These are phyloP conservation scores for Paralagenidium karlingii DNA, from an alignment of 352 stramenopile species.

Conservation along the genomic window DNA sequence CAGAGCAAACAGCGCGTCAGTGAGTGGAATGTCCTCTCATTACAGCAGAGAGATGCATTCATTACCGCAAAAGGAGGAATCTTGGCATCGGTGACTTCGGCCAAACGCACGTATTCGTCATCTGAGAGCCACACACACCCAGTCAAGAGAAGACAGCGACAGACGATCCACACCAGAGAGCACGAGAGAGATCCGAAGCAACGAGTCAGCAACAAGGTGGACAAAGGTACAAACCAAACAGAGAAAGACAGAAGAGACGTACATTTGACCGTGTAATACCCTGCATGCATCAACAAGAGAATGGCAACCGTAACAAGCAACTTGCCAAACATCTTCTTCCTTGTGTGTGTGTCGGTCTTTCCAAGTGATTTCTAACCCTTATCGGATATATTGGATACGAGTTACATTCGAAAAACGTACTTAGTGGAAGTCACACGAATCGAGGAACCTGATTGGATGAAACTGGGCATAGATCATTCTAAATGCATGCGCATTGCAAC, in stretches of 20 bases:
- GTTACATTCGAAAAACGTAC: no score
- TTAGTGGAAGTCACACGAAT: no score
- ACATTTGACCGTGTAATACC: slow-evolving; percentile 79
- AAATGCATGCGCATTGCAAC: no score
- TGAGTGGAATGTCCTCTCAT: not conserved
- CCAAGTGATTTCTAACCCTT: no score
- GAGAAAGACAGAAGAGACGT: slow-evolving; percentile 4
- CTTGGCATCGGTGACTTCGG: slow-evolving; percentile 54
- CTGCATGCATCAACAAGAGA: slow-evolving; percentile 55
- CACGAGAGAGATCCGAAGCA: not conserved
- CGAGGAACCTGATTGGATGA: no score
- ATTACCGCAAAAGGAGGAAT: slow-evolving; percentile 46
- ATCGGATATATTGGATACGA: no score
- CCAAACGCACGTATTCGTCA: slow-evolving; percentile 60
- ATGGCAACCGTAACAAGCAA: slow-evolving; percentile 50
- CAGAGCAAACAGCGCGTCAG: not conserved
- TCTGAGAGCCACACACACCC: no score
- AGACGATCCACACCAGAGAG: not conserved
- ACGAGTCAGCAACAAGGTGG: not conserved
- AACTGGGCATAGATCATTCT: no score
- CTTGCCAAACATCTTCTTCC: slow-evolving; percentile 41
- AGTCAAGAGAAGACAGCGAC: not conserved
- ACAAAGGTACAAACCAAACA: slow-evolving; percentile 1
- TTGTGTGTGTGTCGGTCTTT: no score
- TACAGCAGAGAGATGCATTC: not conserved